Conservation (phyloP, 2,329 filamentous ascomycete genomes). For the Cladosporium austrohemisphaericum region DNA sequence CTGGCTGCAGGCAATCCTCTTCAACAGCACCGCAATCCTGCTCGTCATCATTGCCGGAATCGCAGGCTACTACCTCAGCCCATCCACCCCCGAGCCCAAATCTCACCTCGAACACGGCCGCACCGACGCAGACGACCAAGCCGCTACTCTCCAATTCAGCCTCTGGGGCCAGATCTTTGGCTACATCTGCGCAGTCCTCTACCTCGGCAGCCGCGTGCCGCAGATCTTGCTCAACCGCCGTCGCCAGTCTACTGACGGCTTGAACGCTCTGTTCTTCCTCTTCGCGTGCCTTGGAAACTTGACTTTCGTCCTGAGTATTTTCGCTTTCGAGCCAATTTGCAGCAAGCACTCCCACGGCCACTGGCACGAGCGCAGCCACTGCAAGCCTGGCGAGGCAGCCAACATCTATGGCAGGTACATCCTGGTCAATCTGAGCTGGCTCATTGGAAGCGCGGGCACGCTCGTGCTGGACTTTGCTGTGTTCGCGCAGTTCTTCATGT, state of each 20-base stretch:
- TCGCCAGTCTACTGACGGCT: conserved; percentile 87
- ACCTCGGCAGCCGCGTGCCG: conserved; percentile 83
- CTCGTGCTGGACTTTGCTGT: conserved; percentile 79
- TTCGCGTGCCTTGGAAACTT: conserved; percentile 95
- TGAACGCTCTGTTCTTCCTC: conserved; percentile 91
- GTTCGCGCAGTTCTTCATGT: conserved; percentile 89
- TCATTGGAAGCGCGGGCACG: conserved; percentile 84
- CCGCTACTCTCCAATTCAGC: conserved; percentile 62
- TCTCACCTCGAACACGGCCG: conserved; percentile 17
- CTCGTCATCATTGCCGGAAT: conserved; percentile 82
- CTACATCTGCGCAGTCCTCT: conserved; percentile 83
- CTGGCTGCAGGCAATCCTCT: conserved; percentile 54
- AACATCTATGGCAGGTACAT: conserved; percentile 76
- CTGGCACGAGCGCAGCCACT: conserved; percentile 42
- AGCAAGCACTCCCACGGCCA: conserved; percentile 32
- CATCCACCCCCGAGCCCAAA: conserved; percentile 35
- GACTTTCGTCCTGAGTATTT: conserved; percentile 86
- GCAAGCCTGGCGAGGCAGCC: conserved; percentile 61
- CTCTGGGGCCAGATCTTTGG: conserved; percentile 84
- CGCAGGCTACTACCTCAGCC: conserved; percentile 76
- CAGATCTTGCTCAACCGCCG: conserved; percentile 90
- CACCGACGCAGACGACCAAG: conserved; percentile 35
- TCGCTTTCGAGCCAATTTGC: conserved; percentile 81
- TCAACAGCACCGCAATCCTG: conserved; percentile 71
- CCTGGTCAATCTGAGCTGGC: conserved; percentile 84